Conservation (phyloP, 805 yeast species). For the Pichia thaimueangensis region DNA sequence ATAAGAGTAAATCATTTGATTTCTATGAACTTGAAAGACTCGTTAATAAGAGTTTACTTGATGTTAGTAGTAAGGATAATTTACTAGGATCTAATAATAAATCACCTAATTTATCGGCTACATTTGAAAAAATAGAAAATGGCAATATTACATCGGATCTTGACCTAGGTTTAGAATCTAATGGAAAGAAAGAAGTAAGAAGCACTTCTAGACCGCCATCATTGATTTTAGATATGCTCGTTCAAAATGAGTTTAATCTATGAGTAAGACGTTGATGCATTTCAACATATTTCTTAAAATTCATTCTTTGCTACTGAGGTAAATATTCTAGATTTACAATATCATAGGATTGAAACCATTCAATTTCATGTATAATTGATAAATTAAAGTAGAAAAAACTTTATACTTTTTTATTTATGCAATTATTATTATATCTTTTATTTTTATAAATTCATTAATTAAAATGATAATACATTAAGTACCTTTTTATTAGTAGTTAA, state of each 20-base stretch:
- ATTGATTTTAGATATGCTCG: slow-evolving; percentile 33
- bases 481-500: too few relatives aligned
- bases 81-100: background rate
- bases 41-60: slow-evolving; percentile 10
- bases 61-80: background rate
- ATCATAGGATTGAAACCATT: too few relatives aligned
- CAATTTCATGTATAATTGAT: too few relatives aligned
- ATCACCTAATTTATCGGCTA: background rate
- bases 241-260: slow-evolving; percentile 15
- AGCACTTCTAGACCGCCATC: slow-evolving; percentile 33
- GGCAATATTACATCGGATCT: background rate
- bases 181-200: background rate
- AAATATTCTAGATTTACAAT: too few relatives aligned
- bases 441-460: too few relatives aligned
- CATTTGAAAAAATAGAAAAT: background rate
- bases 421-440: too few relatives aligned
- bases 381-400: too few relatives aligned
- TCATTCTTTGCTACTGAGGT: too few relatives aligned
- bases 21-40: slow-evolving; percentile 13
- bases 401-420: too few relatives aligned
- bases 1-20: slow-evolving; percentile 9
- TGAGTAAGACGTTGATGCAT: background rate
- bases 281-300: too few relatives aligned
- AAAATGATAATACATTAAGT: too few relatives aligned
- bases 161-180: background rate